Conservation (phyloP, 495 filamentous ascomycete species). For the Aspergillus homomorphus region DNA sequence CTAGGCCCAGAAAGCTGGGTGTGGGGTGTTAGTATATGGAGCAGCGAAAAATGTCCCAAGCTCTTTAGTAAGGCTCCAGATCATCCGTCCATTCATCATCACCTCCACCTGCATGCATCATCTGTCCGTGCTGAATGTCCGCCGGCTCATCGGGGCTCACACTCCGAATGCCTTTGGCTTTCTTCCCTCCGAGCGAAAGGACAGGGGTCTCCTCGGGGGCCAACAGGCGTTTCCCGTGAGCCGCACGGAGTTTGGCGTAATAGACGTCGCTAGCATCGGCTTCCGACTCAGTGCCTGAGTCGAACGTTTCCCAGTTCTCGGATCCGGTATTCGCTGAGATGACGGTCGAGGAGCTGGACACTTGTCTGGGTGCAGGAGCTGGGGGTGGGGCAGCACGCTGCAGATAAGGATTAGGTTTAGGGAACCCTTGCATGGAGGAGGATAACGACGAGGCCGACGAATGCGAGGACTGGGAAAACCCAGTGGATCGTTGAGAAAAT, state of each 20-base stretch:
- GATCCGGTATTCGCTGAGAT: constrained; percentile 70
- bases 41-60: background rate
- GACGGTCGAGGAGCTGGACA: constrained; percentile 64
- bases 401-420: constrained; percentile 41
- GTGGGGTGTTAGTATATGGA: constrained; percentile 8
- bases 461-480: constrained; percentile 40
- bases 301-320: constrained; percentile 96
- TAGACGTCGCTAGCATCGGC: constrained; percentile 69
- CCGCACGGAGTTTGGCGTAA: constrained; percentile 70
- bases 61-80: constrained; percentile 43
- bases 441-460: constrained; percentile 39
- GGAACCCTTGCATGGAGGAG: constrained; percentile 38
- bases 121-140: constrained; percentile 31
- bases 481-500: constrained; percentile 42
- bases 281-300: constrained; percentile 73
- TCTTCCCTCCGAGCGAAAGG: constrained; percentile 50
- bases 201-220: constrained; percentile 56
- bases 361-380: constrained; percentile 58
- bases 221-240: constrained; percentile 60
- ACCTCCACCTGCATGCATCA: constrained; percentile 44
- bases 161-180: constrained; percentile 51
- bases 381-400: constrained; percentile 46
- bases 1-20: constrained; percentile 11
- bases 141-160: constrained; percentile 41
- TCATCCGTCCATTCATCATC: constrained; percentile 52